These are phyloP conservation scores for Chaetothyriales sp. DNA, from an alignment of 2,329 filamentous ascomycete species.

Conservation along the genomic window DNA sequence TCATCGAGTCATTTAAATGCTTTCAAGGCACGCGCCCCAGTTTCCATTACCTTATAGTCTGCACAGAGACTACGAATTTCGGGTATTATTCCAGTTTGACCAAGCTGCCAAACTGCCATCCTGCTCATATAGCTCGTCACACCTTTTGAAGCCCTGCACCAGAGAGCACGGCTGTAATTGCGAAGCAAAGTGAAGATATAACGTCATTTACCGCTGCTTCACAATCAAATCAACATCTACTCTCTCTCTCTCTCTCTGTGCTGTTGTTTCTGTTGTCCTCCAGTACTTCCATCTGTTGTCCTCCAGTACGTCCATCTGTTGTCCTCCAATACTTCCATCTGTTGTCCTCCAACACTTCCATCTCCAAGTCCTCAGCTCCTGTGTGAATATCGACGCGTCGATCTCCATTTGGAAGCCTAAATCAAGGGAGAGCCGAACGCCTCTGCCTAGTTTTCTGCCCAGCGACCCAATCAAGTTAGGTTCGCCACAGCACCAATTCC, in stretches of 20 bases:
- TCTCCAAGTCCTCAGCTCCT: too few relatives aligned
- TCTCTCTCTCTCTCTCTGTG: not conserved
- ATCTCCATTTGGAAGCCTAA: too few relatives aligned
- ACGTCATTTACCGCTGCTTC: not conserved
- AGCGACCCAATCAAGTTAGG: not conserved
- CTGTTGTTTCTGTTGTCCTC: too few relatives aligned
- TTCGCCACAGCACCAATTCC: not conserved
- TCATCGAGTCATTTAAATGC: not conserved
- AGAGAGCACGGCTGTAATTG: not conserved
- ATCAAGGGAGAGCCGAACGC: too few relatives aligned
- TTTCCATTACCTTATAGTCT: not conserved
- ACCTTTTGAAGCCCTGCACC: not conserved
- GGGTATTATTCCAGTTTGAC: not conserved
- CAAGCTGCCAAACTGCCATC: not conserved
- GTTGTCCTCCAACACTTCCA: too few relatives aligned
- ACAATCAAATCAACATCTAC: not conserved
- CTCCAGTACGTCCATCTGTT: too few relatives aligned
- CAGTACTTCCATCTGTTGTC: not conserved
- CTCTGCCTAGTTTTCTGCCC: too few relatives aligned
- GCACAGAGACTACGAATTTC: not conserved
- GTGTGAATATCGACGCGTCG: too few relatives aligned
- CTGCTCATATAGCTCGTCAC: too few relatives aligned
- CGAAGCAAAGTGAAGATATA: not conserved
- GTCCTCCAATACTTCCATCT: too few relatives aligned
- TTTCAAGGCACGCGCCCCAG: not conserved